These are phyloP conservation scores for Lantana camara DNA, from an alignment of 257 asterid species.

Conservation along the genomic window DNA sequence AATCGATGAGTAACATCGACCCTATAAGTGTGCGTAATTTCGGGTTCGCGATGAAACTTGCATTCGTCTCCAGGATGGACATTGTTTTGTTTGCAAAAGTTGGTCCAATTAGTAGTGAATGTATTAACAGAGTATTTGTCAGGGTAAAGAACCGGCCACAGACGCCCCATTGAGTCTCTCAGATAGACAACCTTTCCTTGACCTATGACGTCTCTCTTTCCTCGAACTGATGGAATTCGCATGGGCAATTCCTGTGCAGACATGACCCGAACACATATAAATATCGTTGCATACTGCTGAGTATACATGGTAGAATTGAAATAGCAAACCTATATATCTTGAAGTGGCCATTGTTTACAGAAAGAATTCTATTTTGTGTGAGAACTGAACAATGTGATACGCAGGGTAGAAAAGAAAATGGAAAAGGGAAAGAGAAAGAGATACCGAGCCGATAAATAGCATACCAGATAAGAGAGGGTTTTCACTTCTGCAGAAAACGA, in stretches of 20 bases:
- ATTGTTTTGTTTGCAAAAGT: conserved; percentile 31
- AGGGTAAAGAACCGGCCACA: conserved; percentile 33
- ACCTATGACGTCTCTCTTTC: neutral
- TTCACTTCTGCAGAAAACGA: conserved; percentile 40
- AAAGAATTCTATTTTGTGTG: too few species aligned
- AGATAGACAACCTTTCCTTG: conserved; percentile 33
- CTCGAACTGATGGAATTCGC: conserved; percentile 2
- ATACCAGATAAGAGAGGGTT: conserved; percentile 41
- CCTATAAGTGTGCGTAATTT: neutral
- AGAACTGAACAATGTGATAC: neutral
- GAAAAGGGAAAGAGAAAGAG: too few species aligned
- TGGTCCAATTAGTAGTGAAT: conserved; percentile 33
- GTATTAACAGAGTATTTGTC: conserved; percentile 6
- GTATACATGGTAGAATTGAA: too few species aligned
- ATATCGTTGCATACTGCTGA: too few species aligned
- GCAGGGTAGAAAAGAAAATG: neutral
- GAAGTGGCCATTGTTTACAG: too few species aligned
- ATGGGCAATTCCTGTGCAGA: conserved; percentile 42
- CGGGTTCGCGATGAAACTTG: conserved; percentile 31
- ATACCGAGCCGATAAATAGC: conserved; percentile 7
- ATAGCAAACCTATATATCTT: too few species aligned
- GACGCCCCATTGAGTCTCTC: conserved; percentile 30
- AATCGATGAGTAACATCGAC: conserved; percentile 34
- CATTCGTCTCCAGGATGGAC: conserved; percentile 39
- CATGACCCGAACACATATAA: neutral